Evolutionary conservation across 345 rosid genomes (phyloP).

Genomic region (Excoecaria cochinchinensis): DNA sequence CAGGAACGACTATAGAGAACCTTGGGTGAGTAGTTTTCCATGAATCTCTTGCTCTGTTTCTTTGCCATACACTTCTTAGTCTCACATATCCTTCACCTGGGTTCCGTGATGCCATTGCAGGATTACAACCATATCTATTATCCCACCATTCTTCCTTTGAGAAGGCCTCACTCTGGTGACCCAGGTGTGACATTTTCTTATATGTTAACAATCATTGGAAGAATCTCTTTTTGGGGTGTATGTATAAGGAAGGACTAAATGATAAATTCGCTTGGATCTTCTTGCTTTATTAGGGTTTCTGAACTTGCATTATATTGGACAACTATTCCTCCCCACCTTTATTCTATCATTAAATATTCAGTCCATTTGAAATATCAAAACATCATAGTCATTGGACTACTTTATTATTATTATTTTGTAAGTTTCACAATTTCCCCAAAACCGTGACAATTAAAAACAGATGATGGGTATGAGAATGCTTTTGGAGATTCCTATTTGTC

Average conservation of each 20-base stretch:
- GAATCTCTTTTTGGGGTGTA: neutral
- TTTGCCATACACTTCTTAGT: neutral
- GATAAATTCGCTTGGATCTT: no score
- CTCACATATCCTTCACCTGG: conserved; percentile 1
- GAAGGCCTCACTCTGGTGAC: conserved; percentile 31
- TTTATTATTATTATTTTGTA: neutral
- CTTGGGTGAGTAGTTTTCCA: conserved; percentile 22
- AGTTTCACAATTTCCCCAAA: neutral
- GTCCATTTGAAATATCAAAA: no score
- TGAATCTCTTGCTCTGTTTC: neutral
- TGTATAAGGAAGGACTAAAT: no score
- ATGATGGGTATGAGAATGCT: neutral
- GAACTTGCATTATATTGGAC: no score
- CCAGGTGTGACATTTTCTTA: conserved; percentile 17
- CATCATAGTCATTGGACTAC: no score
- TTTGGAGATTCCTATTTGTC: neutral
- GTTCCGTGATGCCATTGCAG: conserved; percentile 18
- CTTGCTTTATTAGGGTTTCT: no score
- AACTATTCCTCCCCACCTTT: no score
- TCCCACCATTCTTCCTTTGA: conserved; percentile 29
- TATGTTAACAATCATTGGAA: neutral
- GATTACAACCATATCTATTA: conserved; percentile 21
- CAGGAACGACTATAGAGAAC: conserved; percentile 18
- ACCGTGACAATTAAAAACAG: neutral
- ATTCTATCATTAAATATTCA: no score